These are phyloP conservation scores for Gamsiella multidivaricata DNA, from an alignment of 192 early-diverging fungal species.

Conservation along the genomic window DNA sequence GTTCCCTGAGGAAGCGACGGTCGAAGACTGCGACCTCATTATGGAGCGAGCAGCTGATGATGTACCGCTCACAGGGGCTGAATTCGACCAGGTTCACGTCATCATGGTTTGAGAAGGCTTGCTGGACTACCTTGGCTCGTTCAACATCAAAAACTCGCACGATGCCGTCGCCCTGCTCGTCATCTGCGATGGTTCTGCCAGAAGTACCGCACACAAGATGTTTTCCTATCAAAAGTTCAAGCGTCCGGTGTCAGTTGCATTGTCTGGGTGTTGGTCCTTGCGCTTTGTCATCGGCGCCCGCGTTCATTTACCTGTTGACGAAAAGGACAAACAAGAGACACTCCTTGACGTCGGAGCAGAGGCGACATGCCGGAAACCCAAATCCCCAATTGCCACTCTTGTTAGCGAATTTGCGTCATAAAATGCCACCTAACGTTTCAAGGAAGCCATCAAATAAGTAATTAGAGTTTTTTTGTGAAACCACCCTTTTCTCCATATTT, in stretches of 20 bases:
- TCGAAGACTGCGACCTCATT: constrained; percentile 52
- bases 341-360: background rate
- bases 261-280: too few relatives aligned
- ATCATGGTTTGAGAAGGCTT: constrained; percentile 13
- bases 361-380: constrained; percentile 11
- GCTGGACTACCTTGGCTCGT: constrained; percentile 10
- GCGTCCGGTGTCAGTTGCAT: too few relatives aligned
- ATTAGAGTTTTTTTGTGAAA: too few relatives aligned
- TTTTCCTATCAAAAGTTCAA: too few relatives aligned
- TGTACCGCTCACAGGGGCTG: constrained; percentile 38
- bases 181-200: constrained; percentile 14
- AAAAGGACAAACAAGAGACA: constrained; percentile 40
- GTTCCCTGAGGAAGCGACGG: constrained; percentile 8
- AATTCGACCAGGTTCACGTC: constrained; percentile 53
- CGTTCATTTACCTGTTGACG: constrained; percentile 16
- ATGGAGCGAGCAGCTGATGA: constrained; percentile 35
- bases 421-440: constrained; percentile 21
- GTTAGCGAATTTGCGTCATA: constrained; percentile 27
- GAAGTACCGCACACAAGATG: constrained; percentile 34
- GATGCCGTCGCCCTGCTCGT: constrained; percentile 44
- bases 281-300: too few relatives aligned
- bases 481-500: background rate
- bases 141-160: constrained; percentile 26
- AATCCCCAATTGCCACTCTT: background rate
- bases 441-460: too few relatives aligned